Conservation (phyloP, 2,329 filamentous ascomycete genomes). For the Pseudogymnoascus sp. region DNA sequence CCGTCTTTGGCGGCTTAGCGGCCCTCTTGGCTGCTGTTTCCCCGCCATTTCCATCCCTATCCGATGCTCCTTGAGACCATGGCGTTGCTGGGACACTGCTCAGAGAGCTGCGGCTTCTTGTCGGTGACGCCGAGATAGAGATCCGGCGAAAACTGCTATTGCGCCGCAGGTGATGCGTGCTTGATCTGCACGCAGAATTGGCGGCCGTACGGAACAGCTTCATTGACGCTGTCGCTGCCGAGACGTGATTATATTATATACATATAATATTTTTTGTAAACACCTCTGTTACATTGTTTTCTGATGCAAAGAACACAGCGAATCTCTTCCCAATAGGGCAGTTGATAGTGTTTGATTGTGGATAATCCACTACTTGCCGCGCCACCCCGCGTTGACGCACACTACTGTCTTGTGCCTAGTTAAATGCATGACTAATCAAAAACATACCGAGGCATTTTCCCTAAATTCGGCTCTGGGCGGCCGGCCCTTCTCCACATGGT, state of each 20-base stretch:
- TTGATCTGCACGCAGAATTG: conserved; percentile 2
- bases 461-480: conserved; percentile 17
- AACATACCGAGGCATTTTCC: conserved; percentile 27
- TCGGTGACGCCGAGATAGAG: neutral
- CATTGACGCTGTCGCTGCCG: conserved; percentile 3
- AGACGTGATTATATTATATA: neutral
- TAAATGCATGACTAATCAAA: conserved; percentile 8
- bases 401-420: conserved; percentile 3
- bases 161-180: neutral
- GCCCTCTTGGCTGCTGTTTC: conserved; percentile 1
- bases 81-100: conserved; percentile 8
- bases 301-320: neutral
- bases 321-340: conserved; percentile 5
- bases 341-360: conserved; percentile 1
- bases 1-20: conserved; percentile 29
- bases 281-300: neutral
- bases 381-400: conserved; percentile 7
- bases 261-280: neutral
- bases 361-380: conserved; percentile 8
- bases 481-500: conserved; percentile 5
- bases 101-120: conserved; percentile 11
- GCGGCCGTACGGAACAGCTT: conserved; percentile 8
- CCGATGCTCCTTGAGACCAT: conserved; percentile 17
- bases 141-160: neutral
- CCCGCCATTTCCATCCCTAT: neutral